Base-by-base conservation (phyloP, 306 rosid species). In the Quercus variabilis region DNA sequence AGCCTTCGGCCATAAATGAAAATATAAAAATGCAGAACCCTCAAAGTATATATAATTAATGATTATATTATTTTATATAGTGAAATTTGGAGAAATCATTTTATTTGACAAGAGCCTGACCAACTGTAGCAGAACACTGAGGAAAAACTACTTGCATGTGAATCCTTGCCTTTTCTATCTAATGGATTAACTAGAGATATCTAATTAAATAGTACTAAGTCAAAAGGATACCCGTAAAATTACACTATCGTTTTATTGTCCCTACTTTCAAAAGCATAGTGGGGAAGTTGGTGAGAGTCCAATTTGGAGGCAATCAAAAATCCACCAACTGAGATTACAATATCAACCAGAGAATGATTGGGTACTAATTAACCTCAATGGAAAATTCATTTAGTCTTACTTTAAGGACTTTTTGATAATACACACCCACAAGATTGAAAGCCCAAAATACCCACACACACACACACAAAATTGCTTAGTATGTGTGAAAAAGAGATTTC, bases 241-340 rank as follows among this genome's bases (percentile, higher is more conserved):
- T 35, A 68, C 26, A 67, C 26, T 30, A 60, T 17, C 33, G 31
- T 14, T 49, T 49, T 25, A 21, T 25, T 23, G 58, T 43, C 20
- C 74, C 25, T 49, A 25, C 20, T 55, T 73, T 73, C 76, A 73
- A 73, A 70, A 51, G 35, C n/a, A 10, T 73, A 68, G 72, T 51
- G 76, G 76, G 18, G 64, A 54, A 73, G 64, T 73, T 52, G 60
- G 76, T 73, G 76, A 49, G 55, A 51, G 76, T 73, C 76, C 64
- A 73, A 73, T 73, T 73, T 55, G 65, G 76, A 73, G 46, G 65
- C 76, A 54, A 73, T 31, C 26, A 8, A 3, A 19, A 19, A 35
- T 30, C 49, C 30, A 73, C 56, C 65, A 54, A 55, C 10, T 73
- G 17, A 67, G 72, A 28, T 31, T 55, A 15, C 6, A 30, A 73